Evolutionary conservation across 805 yeast species (phyloP), one percentile per base, ranked within the genome.

Genomic region (Suhomyces kilbournensis): DNA sequence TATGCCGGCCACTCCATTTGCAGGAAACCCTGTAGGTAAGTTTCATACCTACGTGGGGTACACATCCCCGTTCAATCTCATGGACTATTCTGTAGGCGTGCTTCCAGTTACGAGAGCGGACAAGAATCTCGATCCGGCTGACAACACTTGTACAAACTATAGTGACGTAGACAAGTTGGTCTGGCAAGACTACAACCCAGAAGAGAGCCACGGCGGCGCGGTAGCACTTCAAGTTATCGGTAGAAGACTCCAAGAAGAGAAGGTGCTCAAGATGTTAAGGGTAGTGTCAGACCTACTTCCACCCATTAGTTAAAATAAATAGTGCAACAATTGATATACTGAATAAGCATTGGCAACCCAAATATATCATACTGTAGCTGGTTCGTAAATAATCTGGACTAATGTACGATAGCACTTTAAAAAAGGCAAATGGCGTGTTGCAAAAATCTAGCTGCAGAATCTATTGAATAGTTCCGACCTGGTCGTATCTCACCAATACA

Each of bases 181-280:
- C 47, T 84, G 81, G 66, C 50, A 53, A 38, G 67, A 63, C 52
- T 60, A 69, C 66, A 76, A 81, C 56, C 78, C 85, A 1, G 76
- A 69, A 48, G 77, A 77, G 54, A 72, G 77, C 63, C 75, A 81
- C 56, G 86, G 84, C 4, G 81, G 84, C 51, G 85, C 90, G 0
- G 84, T 82, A 12, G 81, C 84, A 17, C 68, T 86, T n/a, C 90
- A 86, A 65, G 68, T 86, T 28, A 81, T 85, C 3, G 83, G 86
- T n/a, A 74, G 75, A 52, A 75, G 81, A 49, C 71, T 76, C 17
- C 79, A 83, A 58, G 92, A 86, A 58, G 91, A 86, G 60, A 83
- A 83, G 61, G 80, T 76, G 4, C 61, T 83, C 42, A 72, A 69
- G 49, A 75, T 80, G 60, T 75, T 81, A 78, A 66, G 70, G 53